phyloP scores from a whole-genome alignment of 176 grass and related monocot genomes.

The Panicum miliaceum region DNA sequence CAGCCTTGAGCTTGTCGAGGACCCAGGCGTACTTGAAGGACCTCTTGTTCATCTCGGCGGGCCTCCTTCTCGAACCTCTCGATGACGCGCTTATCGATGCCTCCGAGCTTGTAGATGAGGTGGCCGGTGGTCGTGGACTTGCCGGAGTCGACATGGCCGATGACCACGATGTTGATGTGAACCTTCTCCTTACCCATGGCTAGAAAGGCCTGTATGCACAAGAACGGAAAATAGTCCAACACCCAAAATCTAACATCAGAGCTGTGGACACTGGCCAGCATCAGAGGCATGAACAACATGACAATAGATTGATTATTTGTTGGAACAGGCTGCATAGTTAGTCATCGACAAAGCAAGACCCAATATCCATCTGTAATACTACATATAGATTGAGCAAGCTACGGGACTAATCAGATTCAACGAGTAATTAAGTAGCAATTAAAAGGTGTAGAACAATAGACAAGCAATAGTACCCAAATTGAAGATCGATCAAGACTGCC shows the following conservation, averaged over 20 bases:
- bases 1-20: constrained; percentile 61
- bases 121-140: constrained; percentile 77
- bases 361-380: background rate
- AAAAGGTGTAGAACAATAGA: background rate
- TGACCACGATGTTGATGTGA: constrained; percentile 56
- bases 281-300: background rate
- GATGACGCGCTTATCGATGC: constrained; percentile 88
- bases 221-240: background rate
- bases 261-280: background rate
- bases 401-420: background rate
- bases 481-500: background rate
- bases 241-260: background rate
- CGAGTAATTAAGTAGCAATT: background rate
- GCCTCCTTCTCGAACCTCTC: constrained; percentile 87
- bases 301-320: background rate
- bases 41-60: background rate
- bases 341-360: background rate
- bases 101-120: constrained; percentile 47
- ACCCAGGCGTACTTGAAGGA: constrained; percentile 5
- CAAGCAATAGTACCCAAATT: background rate
- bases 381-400: background rate
- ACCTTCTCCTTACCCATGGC: constrained; percentile 84
- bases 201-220: background rate
- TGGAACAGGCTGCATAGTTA: background rate
- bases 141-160: constrained; percentile 70